phyloP scores from a whole-genome alignment of 2,329 filamentous ascomycete species.

The Sclerotinia glacialis region DNA sequence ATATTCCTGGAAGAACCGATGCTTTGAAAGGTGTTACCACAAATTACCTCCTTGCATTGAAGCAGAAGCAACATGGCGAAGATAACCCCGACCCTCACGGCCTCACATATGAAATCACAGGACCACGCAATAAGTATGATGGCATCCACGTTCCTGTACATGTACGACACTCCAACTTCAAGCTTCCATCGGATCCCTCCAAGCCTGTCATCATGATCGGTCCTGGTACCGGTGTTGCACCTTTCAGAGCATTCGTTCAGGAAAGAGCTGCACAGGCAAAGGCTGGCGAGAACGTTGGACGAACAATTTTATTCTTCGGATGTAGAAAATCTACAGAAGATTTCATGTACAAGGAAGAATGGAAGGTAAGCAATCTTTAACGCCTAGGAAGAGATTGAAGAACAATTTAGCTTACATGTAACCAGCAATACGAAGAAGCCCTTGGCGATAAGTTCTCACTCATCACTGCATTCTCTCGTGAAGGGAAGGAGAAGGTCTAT shows the following conservation, averaged over 20 bases:
- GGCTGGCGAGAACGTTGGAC: conserved; percentile 77
- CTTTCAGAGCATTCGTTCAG: conserved; percentile 93
- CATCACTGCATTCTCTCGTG: conserved; percentile 92
- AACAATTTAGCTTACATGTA: conserved; percentile 28
- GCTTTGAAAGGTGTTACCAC: conserved; percentile 90
- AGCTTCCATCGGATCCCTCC: conserved; percentile 89
- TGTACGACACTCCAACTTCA: conserved; percentile 98
- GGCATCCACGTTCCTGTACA: conserved; percentile 94
- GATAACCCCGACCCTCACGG: conserved; percentile 78
- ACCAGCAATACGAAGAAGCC: conserved; percentile 74
- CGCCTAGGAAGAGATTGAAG: neutral
- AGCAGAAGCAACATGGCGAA: conserved; percentile 94
- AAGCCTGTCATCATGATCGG: conserved; percentile 96
- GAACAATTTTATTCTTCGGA: conserved; percentile 90
- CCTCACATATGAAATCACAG: conserved; percentile 79
- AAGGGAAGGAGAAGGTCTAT: conserved; percentile 84
- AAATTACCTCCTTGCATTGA: conserved; percentile 91
- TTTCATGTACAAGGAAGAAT: conserved; percentile 88
- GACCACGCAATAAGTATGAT: conserved; percentile 95
- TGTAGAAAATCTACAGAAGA: conserved; percentile 87
- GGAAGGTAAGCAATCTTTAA: conserved; percentile 66
- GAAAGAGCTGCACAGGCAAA: conserved; percentile 83
- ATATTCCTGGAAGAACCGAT: conserved; percentile 72
- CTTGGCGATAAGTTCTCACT: conserved; percentile 89
- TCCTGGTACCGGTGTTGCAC: conserved; percentile 92